phyloP scores from a whole-genome alignment of 805 yeast species.

The Myxozyma neglecta region DNA sequence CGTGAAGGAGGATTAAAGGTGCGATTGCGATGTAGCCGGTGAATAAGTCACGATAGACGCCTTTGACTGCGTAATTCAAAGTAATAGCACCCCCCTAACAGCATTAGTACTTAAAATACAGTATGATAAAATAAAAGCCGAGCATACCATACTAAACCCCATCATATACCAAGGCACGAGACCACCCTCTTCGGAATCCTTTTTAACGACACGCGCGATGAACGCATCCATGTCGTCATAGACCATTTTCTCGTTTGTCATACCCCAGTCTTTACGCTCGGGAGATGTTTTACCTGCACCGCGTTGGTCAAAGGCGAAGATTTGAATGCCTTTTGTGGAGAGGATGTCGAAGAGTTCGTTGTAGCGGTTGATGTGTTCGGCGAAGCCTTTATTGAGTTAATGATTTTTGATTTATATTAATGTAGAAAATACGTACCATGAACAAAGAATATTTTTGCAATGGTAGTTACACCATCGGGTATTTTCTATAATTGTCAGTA shows the following conservation, averaged over 20 bases:
- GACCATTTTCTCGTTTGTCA: constrained; percentile 39
- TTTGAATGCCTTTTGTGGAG: constrained; percentile 40
- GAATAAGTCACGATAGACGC: constrained; percentile 38
- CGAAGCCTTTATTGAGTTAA: constrained; percentile 37
- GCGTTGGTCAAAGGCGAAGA: constrained; percentile 44
- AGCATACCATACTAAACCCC: constrained; percentile 26
- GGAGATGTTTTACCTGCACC: constrained; percentile 43
- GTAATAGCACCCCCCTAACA: constrained; percentile 42
- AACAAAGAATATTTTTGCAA: constrained; percentile 39
- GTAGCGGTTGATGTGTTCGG: constrained; percentile 40
- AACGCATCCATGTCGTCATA: constrained; percentile 41
- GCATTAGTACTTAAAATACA: background rate
- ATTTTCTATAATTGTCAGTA: background rate
- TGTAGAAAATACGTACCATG: constrained; percentile 32
- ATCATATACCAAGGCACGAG: constrained; percentile 25
- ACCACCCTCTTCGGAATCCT: constrained; percentile 3
- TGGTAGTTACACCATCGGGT: constrained; percentile 27
- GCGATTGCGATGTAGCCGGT: constrained; percentile 41
- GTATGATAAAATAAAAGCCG: background rate
- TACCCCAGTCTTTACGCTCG: constrained; percentile 37
- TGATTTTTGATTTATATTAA: background rate
- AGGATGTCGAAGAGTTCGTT: constrained; percentile 38
- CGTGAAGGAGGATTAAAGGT: constrained; percentile 39
- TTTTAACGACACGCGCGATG: constrained; percentile 26
- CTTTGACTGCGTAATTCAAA: constrained; percentile 42